Percentiles rank a stretch among this genome's conserved stretches.
Evolutionary conservation across 768 basidiomycete species (phyloP).

Genomic region (Termitomyces sp.): DNA sequence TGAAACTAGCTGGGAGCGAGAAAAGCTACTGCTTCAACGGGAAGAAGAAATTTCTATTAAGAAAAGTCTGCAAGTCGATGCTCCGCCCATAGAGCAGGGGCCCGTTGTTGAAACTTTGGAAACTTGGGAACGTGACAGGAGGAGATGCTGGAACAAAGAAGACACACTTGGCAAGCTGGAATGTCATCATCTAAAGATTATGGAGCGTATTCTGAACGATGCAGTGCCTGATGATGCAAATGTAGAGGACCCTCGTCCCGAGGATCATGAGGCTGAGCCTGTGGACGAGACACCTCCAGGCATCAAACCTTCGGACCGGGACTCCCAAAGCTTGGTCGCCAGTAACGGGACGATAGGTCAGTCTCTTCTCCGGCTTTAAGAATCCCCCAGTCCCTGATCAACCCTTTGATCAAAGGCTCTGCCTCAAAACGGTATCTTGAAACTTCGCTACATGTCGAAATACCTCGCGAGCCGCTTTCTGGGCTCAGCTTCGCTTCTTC

Average conservation of each 20-base stretch:
- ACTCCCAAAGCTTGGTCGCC: slow-evolving; percentile 4
- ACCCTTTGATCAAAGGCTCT: neutral
- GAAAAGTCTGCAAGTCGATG: slow-evolving; percentile 6
- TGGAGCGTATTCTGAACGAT: slow-evolving; percentile 22
- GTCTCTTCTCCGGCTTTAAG: slow-evolving; percentile 2
- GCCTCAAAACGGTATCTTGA: neutral
- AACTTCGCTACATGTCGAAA: slow-evolving; percentile 1
- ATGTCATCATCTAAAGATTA: slow-evolving; percentile 18
- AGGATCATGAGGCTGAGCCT: slow-evolving; percentile 12
- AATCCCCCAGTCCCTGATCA: slow-evolving; percentile 6
- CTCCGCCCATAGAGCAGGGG: neutral
- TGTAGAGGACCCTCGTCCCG: slow-evolving; percentile 9
- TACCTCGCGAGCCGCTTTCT: neutral
- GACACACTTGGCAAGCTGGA: slow-evolving; percentile 16
- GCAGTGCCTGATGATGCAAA: slow-evolving; percentile 6
- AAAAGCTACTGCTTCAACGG: slow-evolving; percentile 14
- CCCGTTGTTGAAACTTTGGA: slow-evolving; percentile 9
- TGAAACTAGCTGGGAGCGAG: slow-evolving; percentile 25
- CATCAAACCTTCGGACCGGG: slow-evolving; percentile 7
- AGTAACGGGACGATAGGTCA: slow-evolving; percentile 12
- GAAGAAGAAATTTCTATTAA: slow-evolving; percentile 13
- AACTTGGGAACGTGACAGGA: slow-evolving; percentile 17
- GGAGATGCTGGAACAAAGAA: slow-evolving; percentile 20
- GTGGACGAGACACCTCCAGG: neutral
- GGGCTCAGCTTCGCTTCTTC: slow-evolving; percentile 2